Evolutionary conservation across 345 rosid species (phyloP), one percentile per base, ranked within the genome.

Genomic region (Linum trigynum): DNA sequence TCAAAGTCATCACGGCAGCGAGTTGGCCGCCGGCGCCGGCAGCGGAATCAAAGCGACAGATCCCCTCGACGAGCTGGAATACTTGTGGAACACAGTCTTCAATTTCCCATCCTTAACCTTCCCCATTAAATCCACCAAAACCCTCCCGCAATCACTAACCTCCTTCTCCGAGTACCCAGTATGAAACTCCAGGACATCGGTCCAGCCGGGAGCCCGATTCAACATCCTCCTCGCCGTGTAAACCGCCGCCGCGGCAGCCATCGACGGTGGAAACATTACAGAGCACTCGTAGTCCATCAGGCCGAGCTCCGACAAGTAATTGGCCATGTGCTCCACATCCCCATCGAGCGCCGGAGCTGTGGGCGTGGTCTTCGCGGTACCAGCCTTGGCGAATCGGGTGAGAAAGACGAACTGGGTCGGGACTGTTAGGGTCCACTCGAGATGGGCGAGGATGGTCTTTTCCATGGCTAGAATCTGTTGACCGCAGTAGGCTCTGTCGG

Each of bases 201-300:
- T 48, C 53, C 53, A 48, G 14, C 14, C 53, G 14, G 53, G 53
- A 7, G 53, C 7, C 53, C 0, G 9, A 3, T 5, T 48, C 53
- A 48, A 3, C 7, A 3, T 15, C 53, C 9, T 3, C 14, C 53
- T 48, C 53, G 99, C 99, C 2, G 84, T 85, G 61, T 89, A 95
- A 2, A 95, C 99, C 1, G 99, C 97, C 11, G 99, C 86, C 63
- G 99, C 99, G 67, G 99, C 96, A 43, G 91, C 76, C 91, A 84
- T 73, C 3, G 97, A 87, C 50, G 95, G 87, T 56, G 85, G 67
- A 75, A 72, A 87, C 77, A 55, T 74, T 6, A 87, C 61, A 7
- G 71, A 71, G 23, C 53, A 48, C 15, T 81, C 88, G 38, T 91
- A 88, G 55, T 86, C 73, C 94, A 86, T 79, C 75, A 87, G 9